Evolutionary conservation across 352 stramenopile genomes (phyloP).

Genomic region (Phytophthora hybrid): DNA sequence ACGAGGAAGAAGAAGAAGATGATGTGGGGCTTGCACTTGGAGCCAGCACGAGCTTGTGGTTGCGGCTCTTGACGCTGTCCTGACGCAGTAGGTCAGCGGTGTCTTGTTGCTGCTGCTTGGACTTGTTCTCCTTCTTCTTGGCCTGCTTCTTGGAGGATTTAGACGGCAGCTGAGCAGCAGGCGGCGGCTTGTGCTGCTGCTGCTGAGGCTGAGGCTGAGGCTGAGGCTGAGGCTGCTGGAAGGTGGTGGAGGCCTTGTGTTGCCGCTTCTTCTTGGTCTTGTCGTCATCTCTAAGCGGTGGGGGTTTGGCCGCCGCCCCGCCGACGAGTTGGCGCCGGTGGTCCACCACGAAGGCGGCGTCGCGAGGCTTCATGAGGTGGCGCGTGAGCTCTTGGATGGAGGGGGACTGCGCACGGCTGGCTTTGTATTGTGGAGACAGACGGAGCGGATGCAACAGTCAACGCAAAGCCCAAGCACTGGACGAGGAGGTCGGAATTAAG

Average conservation of each 20-base stretch:
- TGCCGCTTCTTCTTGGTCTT: slow-evolving; percentile 47
- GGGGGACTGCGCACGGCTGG: not conserved
- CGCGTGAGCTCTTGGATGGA: not conserved
- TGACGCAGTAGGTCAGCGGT: slow-evolving; percentile 39
- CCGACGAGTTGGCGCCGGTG: slow-evolving; percentile 41
- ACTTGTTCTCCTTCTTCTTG: slow-evolving; percentile 51
- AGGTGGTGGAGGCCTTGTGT: slow-evolving; percentile 13
- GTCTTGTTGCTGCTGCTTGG: slow-evolving; percentile 37
- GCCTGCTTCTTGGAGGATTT: slow-evolving; percentile 35
- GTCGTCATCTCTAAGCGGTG: slow-evolving; percentile 38
- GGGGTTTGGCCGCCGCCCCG: slow-evolving; percentile 10
- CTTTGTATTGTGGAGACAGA: slow-evolving; percentile 38
- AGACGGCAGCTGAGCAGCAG: not conserved
- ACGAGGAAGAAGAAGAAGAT: not conserved
- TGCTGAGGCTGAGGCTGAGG: not conserved
- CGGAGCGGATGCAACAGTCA: not conserved
- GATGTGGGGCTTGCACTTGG: slow-evolving; percentile 25
- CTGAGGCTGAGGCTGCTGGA: slow-evolving; percentile 5
- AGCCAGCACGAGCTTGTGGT: slow-evolving; percentile 73
- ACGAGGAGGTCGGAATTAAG: slow-evolving; percentile 26
- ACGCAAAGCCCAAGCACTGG: slow-evolving; percentile 16
- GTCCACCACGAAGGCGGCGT: slow-evolving; percentile 53
- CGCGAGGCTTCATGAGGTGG: slow-evolving; percentile 47
- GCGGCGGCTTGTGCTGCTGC: not conserved
- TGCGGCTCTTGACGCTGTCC: slow-evolving; percentile 76